phyloP scores from a whole-genome alignment of 2,329 filamentous ascomycete genomes.

The Emericellopsis cladophorae region DNA sequence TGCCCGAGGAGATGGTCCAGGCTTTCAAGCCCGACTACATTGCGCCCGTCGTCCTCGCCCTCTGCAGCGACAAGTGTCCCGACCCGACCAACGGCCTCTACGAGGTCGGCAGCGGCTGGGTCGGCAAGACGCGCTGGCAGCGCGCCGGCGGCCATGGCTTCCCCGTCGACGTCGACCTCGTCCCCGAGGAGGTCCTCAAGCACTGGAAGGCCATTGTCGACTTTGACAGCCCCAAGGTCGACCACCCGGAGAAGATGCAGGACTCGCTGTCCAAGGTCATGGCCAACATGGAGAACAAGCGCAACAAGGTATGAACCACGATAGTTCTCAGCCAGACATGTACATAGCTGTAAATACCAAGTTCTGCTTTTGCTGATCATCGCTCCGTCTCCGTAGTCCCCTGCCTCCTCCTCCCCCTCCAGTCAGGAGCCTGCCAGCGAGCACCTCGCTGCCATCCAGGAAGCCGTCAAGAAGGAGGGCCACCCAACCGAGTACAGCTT shows the following conservation, averaged over 20 bases:
- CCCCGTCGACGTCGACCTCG: conserved; percentile 72
- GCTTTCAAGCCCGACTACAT: conserved; percentile 99
- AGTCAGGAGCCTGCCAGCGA: conserved; percentile 35
- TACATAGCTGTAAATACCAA: conserved; percentile 1
- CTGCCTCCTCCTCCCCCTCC: conserved; percentile 7
- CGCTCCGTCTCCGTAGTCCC: conserved; percentile 7
- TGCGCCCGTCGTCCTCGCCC: conserved; percentile 78
- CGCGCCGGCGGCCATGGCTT: conserved; percentile 81
- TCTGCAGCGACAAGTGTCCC: conserved; percentile 76
- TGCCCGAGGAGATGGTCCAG: conserved; percentile 96
- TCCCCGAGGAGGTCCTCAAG: conserved; percentile 70
- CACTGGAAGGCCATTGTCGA: conserved; percentile 68
- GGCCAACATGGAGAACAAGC: conserved; percentile 75
- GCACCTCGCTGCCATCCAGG: conserved; percentile 62
- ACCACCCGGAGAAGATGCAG: conserved; percentile 69
- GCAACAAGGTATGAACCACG: conserved; percentile 44
- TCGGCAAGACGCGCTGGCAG: conserved; percentile 88
- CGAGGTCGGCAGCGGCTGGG: conserved; percentile 93
- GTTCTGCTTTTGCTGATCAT: conserved; percentile 7
- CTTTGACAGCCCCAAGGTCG: conserved; percentile 79
- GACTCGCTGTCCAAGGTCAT: conserved; percentile 65
- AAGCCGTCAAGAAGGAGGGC: conserved; percentile 59
- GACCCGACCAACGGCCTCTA: conserved; percentile 78
- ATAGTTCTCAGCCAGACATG: background rate
- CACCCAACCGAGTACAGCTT: conserved; percentile 67